Percentiles rank a stretch among this genome's conserved stretches.
phyloP scores from a whole-genome alignment of 352 stramenopile genomes.

The Pythium dissimile region DNA sequence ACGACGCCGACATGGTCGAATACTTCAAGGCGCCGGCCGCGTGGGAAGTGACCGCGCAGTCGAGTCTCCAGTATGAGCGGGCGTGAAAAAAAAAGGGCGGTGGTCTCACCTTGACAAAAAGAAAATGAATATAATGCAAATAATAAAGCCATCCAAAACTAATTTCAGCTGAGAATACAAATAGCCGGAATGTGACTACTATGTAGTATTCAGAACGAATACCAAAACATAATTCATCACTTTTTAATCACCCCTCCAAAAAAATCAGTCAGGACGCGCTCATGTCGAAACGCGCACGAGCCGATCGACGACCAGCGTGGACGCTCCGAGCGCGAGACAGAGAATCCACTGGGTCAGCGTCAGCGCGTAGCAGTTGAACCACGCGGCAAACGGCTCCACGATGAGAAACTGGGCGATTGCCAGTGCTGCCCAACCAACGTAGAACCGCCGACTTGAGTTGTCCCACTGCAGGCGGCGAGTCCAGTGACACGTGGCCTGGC shows the following conservation, averaged over 20 bases:
- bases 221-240: too few relatives aligned
- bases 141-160: too few relatives aligned
- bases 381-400: neutral
- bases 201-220: too few relatives aligned
- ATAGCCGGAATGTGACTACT: too few relatives aligned
- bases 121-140: neutral
- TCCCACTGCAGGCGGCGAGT: neutral
- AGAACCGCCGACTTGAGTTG: neutral
- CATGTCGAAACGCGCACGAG: neutral
- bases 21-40: constrained; percentile 71
- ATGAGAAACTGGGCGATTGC: neutral
- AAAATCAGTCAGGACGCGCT: too few relatives aligned
- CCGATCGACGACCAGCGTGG: neutral
- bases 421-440: neutral
- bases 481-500: constrained; percentile 11
- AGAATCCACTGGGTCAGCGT: neutral
- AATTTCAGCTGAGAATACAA: too few relatives aligned
- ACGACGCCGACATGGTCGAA: constrained; percentile 59
- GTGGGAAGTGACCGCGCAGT: constrained; percentile 65
- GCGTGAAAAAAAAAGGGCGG: constrained; percentile 4
- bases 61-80: constrained; percentile 53
- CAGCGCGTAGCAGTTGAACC: constrained; percentile 1
- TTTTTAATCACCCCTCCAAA: too few relatives aligned
- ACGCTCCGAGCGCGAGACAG: neutral
- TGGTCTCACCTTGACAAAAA: neutral